These are phyloP conservation scores for Bondarzewia mesenterica DNA, from an alignment of 1,284 basidiomycete genomes.

Conservation along the genomic window DNA sequence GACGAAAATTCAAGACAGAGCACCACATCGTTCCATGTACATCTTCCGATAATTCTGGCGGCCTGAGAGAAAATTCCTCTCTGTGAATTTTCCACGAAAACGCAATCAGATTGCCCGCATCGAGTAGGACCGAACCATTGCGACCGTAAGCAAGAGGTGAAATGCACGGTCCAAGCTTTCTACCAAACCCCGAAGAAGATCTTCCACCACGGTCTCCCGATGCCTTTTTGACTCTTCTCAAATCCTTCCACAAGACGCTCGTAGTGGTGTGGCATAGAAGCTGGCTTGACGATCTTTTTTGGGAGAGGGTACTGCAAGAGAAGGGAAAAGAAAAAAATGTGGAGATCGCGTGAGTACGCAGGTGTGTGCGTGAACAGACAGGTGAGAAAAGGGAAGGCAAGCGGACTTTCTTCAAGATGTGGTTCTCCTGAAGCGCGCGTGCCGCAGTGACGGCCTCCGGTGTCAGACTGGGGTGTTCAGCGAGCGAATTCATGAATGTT, in stretches of 20 bases:
- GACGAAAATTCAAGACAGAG: no score
- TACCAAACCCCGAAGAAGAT: constrained; percentile 71
- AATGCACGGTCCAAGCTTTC: constrained; percentile 6
- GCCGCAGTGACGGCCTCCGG: constrained; percentile 49
- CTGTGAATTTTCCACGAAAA: no score
- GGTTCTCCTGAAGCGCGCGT: constrained; percentile 43
- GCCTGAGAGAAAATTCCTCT: no score
- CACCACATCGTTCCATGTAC: background rate
- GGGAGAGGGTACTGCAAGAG: constrained; percentile 52
- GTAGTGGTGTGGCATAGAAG: constrained; percentile 65
- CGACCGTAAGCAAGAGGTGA: background rate
- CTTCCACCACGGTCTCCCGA: constrained; percentile 73
- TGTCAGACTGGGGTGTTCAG: constrained; percentile 60
- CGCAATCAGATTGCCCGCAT: no score
- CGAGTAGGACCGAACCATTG: no score
- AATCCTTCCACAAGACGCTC: constrained; percentile 61
- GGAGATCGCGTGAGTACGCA: background rate
- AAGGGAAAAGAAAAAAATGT: constrained; percentile 7
- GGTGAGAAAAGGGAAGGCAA: constrained; percentile 20
- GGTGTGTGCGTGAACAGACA: constrained; percentile 1
- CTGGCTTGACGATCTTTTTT: constrained; percentile 52
- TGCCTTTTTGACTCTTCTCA: constrained; percentile 66
- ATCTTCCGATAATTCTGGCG: background rate
- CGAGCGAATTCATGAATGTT: constrained; percentile 52
- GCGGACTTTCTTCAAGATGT: constrained; percentile 47